These are phyloP conservation scores for Carex sylvatica DNA, from an alignment of 202 grass and related monocot genomes.

Conservation along the genomic window DNA sequence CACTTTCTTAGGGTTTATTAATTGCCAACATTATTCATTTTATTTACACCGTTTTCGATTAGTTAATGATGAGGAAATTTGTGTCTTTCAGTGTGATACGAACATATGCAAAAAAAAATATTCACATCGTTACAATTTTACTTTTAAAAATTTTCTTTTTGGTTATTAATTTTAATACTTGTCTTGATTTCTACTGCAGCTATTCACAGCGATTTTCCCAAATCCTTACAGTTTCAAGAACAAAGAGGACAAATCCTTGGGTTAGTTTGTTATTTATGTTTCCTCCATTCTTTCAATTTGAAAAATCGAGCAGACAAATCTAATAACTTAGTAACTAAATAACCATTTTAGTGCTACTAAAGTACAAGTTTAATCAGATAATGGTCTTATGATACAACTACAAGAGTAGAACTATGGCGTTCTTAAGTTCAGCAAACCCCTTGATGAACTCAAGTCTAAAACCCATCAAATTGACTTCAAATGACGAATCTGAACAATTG, in stretches of 20 bases:
- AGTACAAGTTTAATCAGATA: too few species aligned
- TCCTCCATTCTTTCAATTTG: not conserved
- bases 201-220: conserved; percentile 78
- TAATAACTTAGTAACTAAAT: too few species aligned
- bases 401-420: too few species aligned
- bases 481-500: too few species aligned
- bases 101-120: not conserved
- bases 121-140: not conserved
- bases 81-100: not conserved
- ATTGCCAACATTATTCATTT: conserved; percentile 6
- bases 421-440: too few species aligned
- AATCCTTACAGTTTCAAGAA: conserved; percentile 44
- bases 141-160: not conserved
- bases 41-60: not conserved
- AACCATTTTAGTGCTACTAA: too few species aligned
- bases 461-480: too few species aligned
- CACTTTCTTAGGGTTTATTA: not conserved
- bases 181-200: conserved; percentile 35
- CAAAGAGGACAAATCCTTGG: conserved; percentile 60
- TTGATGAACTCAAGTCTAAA: too few species aligned
- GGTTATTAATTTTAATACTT: not conserved
- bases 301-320: not conserved
- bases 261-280: conserved; percentile 31
- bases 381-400: too few species aligned
- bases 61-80: not conserved